Evolutionary conservation across 371 early-diverging fungal species (phyloP).

Genomic region (Mortierella sp.): DNA sequence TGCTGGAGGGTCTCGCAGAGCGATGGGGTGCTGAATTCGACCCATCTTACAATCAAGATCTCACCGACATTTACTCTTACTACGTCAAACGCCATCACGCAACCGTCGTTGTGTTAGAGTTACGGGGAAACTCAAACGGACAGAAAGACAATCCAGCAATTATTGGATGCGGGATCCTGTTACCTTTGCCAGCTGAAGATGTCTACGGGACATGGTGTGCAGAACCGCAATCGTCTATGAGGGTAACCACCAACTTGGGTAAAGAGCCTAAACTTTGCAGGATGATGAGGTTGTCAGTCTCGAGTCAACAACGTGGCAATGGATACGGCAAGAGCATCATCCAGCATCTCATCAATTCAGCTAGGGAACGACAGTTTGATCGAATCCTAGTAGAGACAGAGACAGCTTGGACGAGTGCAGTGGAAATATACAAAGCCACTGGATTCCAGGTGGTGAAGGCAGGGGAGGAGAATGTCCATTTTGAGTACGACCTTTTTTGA

Average conservation of each 20-base stretch:
- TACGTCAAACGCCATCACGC: slow-evolving; percentile 33
- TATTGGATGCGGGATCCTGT: slow-evolving; percentile 40
- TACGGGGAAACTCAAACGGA: not conserved
- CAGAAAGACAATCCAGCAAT: not conserved
- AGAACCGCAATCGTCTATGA: slow-evolving; percentile 10
- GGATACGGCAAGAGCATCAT: slow-evolving; percentile 39
- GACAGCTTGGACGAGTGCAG: slow-evolving; percentile 41
- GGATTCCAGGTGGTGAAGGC: slow-evolving; percentile 30
- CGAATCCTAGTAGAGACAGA: slow-evolving; percentile 45
- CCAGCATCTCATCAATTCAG: slow-evolving; percentile 18
- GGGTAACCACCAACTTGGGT: not conserved
- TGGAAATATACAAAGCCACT: slow-evolving; percentile 33
- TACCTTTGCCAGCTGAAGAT: slow-evolving; percentile 48
- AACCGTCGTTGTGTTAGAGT: slow-evolving; percentile 39
- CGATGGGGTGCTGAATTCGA: slow-evolving; percentile 47
- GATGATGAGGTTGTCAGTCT: slow-evolving; percentile 52
- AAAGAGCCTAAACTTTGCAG: slow-evolving; percentile 22
- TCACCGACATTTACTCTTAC: slow-evolving; percentile 38
- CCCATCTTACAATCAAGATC: slow-evolving; percentile 36
- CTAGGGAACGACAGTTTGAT: slow-evolving; percentile 23
- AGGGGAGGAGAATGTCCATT: slow-evolving; percentile 28
- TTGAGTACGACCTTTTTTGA: slow-evolving; percentile 15
- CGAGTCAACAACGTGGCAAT: slow-evolving; percentile 27
- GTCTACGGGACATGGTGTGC: slow-evolving; percentile 42
- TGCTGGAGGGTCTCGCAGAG: slow-evolving; percentile 40